Conservation (phyloP, 169 alveolate species). For the Eimeria sp. region DNA sequence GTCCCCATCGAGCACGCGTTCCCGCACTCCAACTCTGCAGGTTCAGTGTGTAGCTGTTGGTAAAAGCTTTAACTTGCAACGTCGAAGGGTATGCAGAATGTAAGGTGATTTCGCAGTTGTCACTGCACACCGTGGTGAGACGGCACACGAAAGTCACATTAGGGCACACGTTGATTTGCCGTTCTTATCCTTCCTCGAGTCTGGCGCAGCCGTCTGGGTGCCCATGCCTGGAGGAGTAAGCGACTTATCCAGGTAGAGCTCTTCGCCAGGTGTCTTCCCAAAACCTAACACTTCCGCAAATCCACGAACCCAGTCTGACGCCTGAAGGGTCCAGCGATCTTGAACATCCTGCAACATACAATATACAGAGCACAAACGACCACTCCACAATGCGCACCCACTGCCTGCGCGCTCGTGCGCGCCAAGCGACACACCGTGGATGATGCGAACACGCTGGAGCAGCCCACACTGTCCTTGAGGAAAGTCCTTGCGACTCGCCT, state of each 20-base stretch:
- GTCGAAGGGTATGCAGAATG: too few species aligned
- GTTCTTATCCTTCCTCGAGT: constrained; percentile 26
- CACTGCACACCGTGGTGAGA: not conserved
- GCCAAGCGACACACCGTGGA: not conserved
- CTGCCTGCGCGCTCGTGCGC: not conserved
- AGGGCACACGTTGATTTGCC: constrained; percentile 28
- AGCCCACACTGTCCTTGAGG: not conserved
- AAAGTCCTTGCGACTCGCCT: not conserved
- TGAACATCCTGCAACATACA: constrained; percentile 47
- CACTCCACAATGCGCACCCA: not conserved
- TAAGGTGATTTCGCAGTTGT: too few species aligned
- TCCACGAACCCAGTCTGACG: constrained; percentile 73
- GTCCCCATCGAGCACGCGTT: not conserved
- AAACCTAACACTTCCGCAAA: constrained; percentile 48
- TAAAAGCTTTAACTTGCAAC: too few species aligned
- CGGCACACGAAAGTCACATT: not conserved
- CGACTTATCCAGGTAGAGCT: constrained; percentile 62
- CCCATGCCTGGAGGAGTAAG: constrained; percentile 75
- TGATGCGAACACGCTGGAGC: not conserved
- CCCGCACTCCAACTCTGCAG: not conserved
- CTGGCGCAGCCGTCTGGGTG: constrained; percentile 27
- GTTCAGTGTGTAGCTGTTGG: not conserved
- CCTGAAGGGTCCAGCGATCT: constrained; percentile 74
- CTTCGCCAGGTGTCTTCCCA: constrained; percentile 44
- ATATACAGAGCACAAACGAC: not conserved